phyloP scores from a whole-genome alignment of 1,284 basidiomycete genomes.

The Microbotryomycetes sp. region DNA sequence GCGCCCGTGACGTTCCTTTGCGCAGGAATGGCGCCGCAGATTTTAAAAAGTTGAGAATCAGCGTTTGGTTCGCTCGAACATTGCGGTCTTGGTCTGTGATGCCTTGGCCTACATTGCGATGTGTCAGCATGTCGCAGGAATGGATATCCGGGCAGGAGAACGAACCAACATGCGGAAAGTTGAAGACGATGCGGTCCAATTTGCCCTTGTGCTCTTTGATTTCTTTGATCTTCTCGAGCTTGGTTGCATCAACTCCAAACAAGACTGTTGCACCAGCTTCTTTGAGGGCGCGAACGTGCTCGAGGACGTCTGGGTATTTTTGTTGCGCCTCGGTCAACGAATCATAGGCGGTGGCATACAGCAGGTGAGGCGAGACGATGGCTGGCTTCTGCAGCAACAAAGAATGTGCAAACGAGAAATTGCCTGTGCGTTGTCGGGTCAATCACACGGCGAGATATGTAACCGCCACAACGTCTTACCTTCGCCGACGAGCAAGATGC shows the following conservation, averaged over 20 bases:
- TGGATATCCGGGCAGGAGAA: constrained; percentile 12
- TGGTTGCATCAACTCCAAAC: constrained; percentile 77
- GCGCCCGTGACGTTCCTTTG: neutral
- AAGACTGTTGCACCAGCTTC: constrained; percentile 61
- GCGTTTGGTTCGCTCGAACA: constrained; percentile 78
- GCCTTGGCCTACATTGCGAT: constrained; percentile 60
- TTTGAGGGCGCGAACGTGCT: constrained; percentile 44
- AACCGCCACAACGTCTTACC: constrained; percentile 39
- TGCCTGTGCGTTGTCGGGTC: constrained; percentile 45
- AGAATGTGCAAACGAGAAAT: constrained; percentile 85
- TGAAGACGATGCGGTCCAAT: constrained; percentile 82
- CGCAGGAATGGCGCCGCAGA: constrained; percentile 59
- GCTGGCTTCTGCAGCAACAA: constrained; percentile 52
- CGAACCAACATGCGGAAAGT: constrained; percentile 91
- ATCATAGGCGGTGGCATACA: constrained; percentile 86
- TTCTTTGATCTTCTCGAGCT: constrained; percentile 63
- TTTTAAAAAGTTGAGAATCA: constrained; percentile 77
- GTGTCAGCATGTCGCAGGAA: too few relatives aligned
- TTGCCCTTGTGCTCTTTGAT: constrained; percentile 43
- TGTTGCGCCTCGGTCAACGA: constrained; percentile 62
- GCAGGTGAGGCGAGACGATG: constrained; percentile 49
- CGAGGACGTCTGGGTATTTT: constrained; percentile 75
- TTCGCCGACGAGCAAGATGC: constrained; percentile 84
- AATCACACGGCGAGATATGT: neutral
- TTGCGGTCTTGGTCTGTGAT: constrained; percentile 93